Evolutionary conservation across 83 land plant species (phyloP), one percentile per base, ranked within the genome.

Genomic region (Diphasiastrum complanatum): DNA sequence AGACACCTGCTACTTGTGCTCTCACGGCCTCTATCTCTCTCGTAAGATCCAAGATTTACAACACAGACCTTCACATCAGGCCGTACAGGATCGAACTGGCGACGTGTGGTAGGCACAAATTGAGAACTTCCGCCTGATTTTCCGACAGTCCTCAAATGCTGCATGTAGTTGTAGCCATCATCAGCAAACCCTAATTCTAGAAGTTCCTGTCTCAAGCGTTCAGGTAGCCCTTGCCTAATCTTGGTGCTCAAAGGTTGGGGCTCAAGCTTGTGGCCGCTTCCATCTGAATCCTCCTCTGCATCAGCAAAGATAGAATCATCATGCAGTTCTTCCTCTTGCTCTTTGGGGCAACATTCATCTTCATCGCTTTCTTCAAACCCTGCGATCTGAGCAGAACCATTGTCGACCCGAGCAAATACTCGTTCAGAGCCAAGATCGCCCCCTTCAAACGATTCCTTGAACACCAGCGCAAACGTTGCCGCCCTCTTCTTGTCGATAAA

Each of bases 401-500:
- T 71, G 53, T 86, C 92, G 35, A 80, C 77, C 0, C 87, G 75
- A 27, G 79, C 69, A 55, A 86, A 83, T 63, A 83, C 78, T n/a
- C 74, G 76, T 32, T 83, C 91, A 33, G 45, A 1, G 41, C 47
- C 65, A 0, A 51, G 53, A 5, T 64, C 66, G 23, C 41, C 50
- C 25, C 34, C 37, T 18, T 46, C 74, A 20, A 80, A 73, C 4
- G 95, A 67, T 55, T 92, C 97, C 16, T 85, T 69, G 37, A 78
- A 78, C 49, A 88, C 68, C 51, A 93, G 75, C 16, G 79, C 78
- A 66, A 85, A 93, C 0, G 96, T 93, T 14, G 96, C 96, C 3
- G 98, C 64, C 18, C 82, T 83, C 78, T 81, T 88, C 81, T 89
- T 93, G 76, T 92, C 83, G 43, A 92, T 75, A 72, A 87, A 92